These are phyloP conservation scores for Xylaria sp. DNA, from an alignment of 2,329 filamentous ascomycete species.

Conservation along the genomic window DNA sequence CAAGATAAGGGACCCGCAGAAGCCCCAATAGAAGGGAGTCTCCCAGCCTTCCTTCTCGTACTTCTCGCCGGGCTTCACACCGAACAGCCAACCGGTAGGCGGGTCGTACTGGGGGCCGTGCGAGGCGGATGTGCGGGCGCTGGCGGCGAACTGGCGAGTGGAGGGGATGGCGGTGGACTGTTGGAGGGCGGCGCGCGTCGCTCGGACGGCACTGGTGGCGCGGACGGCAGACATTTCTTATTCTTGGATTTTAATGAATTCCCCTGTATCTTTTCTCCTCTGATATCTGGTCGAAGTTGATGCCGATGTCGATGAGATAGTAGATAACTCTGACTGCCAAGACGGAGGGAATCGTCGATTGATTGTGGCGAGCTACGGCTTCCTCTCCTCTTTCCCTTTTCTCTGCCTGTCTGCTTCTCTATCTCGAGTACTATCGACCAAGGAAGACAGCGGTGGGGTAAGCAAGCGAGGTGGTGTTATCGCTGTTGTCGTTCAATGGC, in stretches of 20 bases:
- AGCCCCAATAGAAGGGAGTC: constrained; percentile 83
- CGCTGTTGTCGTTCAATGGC: background rate
- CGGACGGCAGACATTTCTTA: constrained; percentile 49
- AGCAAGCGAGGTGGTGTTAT: background rate
- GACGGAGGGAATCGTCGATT: background rate
- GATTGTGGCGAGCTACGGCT: background rate
- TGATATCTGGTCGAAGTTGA: background rate
- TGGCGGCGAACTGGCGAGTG: constrained; percentile 58
- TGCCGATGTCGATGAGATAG: background rate
- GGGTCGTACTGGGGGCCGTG: constrained; percentile 88
- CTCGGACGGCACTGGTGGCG: constrained; percentile 46
- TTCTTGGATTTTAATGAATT: background rate
- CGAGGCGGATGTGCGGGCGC: constrained; percentile 58
- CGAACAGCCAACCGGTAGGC: constrained; percentile 91
- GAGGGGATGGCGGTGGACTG: constrained; percentile 26
- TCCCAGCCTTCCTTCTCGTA: constrained; percentile 98
- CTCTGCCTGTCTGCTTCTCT: background rate
- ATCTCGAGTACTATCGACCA: background rate
- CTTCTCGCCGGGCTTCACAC: constrained; percentile 94
- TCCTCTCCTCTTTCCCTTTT: background rate
- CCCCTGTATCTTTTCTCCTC: background rate
- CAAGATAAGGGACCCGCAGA: constrained; percentile 80
- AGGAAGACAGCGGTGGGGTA: background rate
- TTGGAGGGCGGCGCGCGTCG: constrained; percentile 46
- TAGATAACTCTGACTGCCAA: background rate